A percentile compares a stretch with the other conserved stretches of the same genome.
Conservation (phyloP, 176 grass and related monocot genomes). For the Ampelocalamus luodianensis region DNA sequence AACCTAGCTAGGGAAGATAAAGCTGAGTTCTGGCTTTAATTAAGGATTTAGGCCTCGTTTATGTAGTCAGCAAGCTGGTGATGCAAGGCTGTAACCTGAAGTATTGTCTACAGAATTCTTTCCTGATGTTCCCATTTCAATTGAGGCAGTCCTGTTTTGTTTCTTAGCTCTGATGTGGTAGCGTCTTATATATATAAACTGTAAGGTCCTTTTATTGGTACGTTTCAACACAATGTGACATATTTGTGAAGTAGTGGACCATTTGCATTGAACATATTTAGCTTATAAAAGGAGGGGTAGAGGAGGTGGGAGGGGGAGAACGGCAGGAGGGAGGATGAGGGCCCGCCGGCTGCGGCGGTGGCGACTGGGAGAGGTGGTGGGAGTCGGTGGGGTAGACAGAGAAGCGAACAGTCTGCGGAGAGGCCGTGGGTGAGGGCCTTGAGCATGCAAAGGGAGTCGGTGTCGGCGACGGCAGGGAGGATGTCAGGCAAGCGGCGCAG, state of each 20-base stretch:
- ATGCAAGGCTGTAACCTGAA: neutral
- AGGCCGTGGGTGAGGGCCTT: too few species aligned
- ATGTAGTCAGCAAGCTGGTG: neutral
- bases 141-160: neutral
- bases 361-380: too few species aligned
- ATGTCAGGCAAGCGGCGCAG: too few species aligned
- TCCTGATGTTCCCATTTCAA: neutral
- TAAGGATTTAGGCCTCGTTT: neutral
- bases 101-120: neutral
- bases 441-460: too few species aligned
- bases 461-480: too few species aligned
- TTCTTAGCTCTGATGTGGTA: neutral
- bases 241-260: neutral
- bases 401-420: too few species aligned
- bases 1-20: neutral
- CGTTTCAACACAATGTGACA: neutral
- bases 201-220: neutral
- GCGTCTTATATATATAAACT: neutral
- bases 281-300: too few species aligned
- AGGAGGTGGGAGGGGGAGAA: too few species aligned
- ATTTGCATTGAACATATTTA: too few species aligned
- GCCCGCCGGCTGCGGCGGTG: too few species aligned
- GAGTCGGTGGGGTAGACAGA: too few species aligned
- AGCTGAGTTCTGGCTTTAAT: neutral
- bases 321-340: too few species aligned